Evolutionary conservation across 2,329 filamentous ascomycete species (phyloP).

Genomic region (Talaromyces verruculosus): DNA sequence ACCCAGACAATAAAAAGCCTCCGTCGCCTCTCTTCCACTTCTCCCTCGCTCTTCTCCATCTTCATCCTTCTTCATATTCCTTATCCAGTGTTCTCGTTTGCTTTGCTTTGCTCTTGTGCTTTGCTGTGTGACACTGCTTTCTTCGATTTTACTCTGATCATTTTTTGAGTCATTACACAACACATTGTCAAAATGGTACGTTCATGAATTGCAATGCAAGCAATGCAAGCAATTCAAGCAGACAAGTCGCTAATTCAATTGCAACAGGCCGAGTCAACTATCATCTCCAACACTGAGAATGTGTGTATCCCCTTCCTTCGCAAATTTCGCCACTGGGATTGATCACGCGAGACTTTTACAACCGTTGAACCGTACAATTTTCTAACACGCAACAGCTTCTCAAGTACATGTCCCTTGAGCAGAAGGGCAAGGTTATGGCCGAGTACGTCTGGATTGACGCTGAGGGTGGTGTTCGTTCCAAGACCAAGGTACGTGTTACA

Average conservation of each 20-base stretch:
- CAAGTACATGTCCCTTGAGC: slow-evolving; percentile 89
- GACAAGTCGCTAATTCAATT: not conserved
- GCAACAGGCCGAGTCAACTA: slow-evolving; percentile 30
- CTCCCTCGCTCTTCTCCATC: slow-evolving; percentile 11
- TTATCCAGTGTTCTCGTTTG: slow-evolving; percentile 8
- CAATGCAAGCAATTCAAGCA: not conserved
- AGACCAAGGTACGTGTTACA: slow-evolving; percentile 77
- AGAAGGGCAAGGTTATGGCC: slow-evolving; percentile 84
- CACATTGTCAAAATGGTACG: slow-evolving; percentile 23
- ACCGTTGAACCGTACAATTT: slow-evolving; percentile 24
- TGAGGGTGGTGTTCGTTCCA: slow-evolving; percentile 80
- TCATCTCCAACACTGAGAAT: slow-evolving; percentile 41
- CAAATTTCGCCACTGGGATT: not conserved
- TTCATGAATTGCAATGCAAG: not conserved
- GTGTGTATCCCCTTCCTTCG: slow-evolving; percentile 32
- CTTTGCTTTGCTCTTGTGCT: slow-evolving; percentile 15
- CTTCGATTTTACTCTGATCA: not conserved
- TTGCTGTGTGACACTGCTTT: slow-evolving; percentile 12
- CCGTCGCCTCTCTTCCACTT: slow-evolving; percentile 15
- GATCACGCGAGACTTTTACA: not conserved
- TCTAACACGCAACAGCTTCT: slow-evolving; percentile 60
- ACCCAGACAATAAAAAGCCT: slow-evolving; percentile 19
- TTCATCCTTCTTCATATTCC: slow-evolving; percentile 11
- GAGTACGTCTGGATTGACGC: slow-evolving; percentile 98
- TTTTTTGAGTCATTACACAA: slow-evolving; percentile 11